A percentile compares a stretch with the other conserved stretches of the same genome.
Conservation (phyloP, 1,139 yeast genomes). For the Zygosaccharomyces sapae region DNA sequence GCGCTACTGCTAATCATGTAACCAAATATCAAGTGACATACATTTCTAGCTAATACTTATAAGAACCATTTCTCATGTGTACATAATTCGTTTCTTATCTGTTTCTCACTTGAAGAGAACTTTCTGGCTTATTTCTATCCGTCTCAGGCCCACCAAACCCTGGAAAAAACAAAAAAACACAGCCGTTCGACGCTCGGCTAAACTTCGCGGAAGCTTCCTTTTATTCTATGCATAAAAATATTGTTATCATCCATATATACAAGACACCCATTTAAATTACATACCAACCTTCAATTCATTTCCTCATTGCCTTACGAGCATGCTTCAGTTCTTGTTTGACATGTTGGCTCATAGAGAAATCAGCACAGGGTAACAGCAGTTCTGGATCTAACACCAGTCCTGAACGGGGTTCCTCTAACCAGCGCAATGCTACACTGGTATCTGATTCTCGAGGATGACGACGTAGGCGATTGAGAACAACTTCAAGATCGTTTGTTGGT, state of each 20-base stretch:
- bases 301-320: neutral
- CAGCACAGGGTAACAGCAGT: constrained; percentile 18
- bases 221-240: neutral
- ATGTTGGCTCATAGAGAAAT: constrained; percentile 17
- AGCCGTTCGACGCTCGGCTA: neutral
- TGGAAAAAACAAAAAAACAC: neutral
- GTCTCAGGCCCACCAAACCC: neutral
- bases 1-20: neutral
- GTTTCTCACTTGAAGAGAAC: neutral
- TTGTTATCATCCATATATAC: neutral
- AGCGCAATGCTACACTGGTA: constrained; percentile 59
- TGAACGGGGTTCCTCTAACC: constrained; percentile 65
- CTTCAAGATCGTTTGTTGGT: constrained; percentile 75
- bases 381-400: constrained; percentile 42
- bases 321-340: constrained; percentile 1
- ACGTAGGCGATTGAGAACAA: constrained; percentile 48
- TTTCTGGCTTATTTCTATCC: neutral
- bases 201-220: neutral
- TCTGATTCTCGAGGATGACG: constrained; percentile 43
- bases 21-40: neutral
- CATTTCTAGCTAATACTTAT: neutral
- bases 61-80: neutral
- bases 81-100: neutral
- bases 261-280: neutral
- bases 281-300: neutral